Evolutionary conservation across 2,329 filamentous ascomycete genomes (phyloP), one percentile per base, ranked within the genome.

Genomic region (Cercospora sojina): DNA sequence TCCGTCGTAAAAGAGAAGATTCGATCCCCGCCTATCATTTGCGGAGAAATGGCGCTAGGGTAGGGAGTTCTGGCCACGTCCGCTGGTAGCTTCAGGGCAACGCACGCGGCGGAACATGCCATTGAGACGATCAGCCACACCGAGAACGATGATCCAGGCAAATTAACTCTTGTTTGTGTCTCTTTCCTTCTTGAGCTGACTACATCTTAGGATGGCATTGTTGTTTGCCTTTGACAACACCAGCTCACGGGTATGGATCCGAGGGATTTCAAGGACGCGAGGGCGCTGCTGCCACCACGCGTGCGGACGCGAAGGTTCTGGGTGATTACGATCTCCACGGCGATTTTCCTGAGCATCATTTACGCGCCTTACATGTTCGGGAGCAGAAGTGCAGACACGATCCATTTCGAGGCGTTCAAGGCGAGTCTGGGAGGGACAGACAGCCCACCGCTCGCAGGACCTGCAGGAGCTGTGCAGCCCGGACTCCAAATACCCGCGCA

Each of bases 51-150:
- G 38, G 35, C 53, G 35, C 31, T n/a, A n/a, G n/a, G n/a, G n/a
- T n/a, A n/a, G n/a, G n/a, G n/a, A n/a, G 38, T 59, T 49, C 62
- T 64, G 55, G 59, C 59, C 43, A 53, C 41, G 31, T 27, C 27
- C 41, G 20, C 38, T 27, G 59, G 38, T 49, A 31, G n/a, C 41
- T 32, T 25, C 27, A 18, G 13, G 9, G 27, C 29, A 53, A 20
- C 43, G 43, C 23, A 53, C 23, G 23, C 20, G 20, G 41, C 59
- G 27, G 47, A 53, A 32, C 43, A 62, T 53, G 25, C 23, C 58
- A 60, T 20, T 38, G 9, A 16, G 20, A 18, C 56, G 38, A 47
- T 41, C 59, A 47, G 59, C 25, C 41, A 23, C 31, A 47, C 59
- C 59, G 59, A 62, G 41, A n/a, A 27, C 47, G 47, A 16, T 25